Evolutionary conservation across 371 early-diverging fungal genomes (phyloP).

Genomic region (Saksenaea vasiformis): DNA sequence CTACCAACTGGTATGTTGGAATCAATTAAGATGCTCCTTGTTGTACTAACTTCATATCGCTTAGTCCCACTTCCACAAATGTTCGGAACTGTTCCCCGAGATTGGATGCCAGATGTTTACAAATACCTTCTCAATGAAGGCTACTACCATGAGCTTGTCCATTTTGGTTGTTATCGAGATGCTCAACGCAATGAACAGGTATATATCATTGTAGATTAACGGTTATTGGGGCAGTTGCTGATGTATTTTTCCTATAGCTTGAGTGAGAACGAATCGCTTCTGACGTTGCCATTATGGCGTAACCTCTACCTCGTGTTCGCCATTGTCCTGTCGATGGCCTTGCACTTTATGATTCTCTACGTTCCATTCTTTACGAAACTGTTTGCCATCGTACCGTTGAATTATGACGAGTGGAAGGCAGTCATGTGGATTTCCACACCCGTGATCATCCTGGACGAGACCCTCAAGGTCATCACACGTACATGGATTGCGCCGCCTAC

Average conservation of each 20-base stretch:
- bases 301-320: conserved; percentile 89
- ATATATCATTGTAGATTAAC: conserved; percentile 7
- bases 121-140: conserved; percentile 77
- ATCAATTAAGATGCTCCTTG: not conserved
- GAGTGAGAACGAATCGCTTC: conserved; percentile 91
- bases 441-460: conserved; percentile 91
- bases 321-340: conserved; percentile 83
- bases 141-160: conserved; percentile 94
- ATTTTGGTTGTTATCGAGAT: conserved; percentile 96
- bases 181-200: conserved; percentile 72
- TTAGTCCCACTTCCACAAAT: conserved; percentile 88
- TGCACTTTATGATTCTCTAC: conserved; percentile 95
- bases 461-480: conserved; percentile 83
- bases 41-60: not conserved
- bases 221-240: not conserved
- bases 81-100: conserved; percentile 81
- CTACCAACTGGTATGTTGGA: conserved; percentile 71
- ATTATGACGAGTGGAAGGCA: conserved; percentile 87
- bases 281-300: conserved; percentile 88
- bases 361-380: conserved; percentile 80
- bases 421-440: conserved; percentile 89
- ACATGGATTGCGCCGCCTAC: conserved; percentile 59
- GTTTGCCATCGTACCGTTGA: conserved; percentile 88
- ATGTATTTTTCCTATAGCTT: conserved; percentile 35
- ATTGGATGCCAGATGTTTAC: conserved; percentile 92